Base-by-base conservation (phyloP, 768 basidiomycete species). In the Auriculariales sp. region DNA sequence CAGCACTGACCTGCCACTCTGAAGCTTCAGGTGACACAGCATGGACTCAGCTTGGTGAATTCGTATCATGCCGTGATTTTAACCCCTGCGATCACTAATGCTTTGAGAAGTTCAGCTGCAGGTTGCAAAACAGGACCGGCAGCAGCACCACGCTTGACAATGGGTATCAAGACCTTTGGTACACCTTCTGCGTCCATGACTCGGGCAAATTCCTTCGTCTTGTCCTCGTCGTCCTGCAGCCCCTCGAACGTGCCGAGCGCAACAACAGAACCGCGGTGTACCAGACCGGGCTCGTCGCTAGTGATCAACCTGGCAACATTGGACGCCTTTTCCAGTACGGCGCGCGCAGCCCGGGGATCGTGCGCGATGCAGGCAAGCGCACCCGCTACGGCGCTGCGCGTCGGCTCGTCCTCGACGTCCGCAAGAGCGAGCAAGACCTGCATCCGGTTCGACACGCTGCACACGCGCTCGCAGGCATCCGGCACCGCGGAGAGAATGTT, bases 341-440 rank as follows among this genome's bases (percentile, higher is more conserved):
- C 55, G 4, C 60, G 58, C 14, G 64, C 58, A 22, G 68, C 63
- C 25, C 70, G 64, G 28, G 83, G 81, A 56, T 82, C 79, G 46
- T 87, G 72, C 1, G 83, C 83, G 49, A 99, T 64, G 27, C 80
- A 82, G 3, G 94, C 91, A 33, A 97, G 68, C 2, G 91, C 86
- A 15, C 93, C 94, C 0, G 87, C 81, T 1, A 93, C 89, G n/a
- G 94, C 94, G 14, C 88, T 62, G 29, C 85, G 76, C 2, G 94
- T 99, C 5, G 77, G 76, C 7, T 80, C 47, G 65, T 99, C 95
- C 24, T 91, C 82, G 12, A 89, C 79, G 54, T 92, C 84, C 2
- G 86, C 83, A 39, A 99, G 67, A 3, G 92, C 91, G 33, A 94
- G 62, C 19, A 98, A 64, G 31, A 97, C 68, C 52, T 89, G 84